Conservation (phyloP, 23 red algal genomes). For the Pyropia haitanensis region DNA sequence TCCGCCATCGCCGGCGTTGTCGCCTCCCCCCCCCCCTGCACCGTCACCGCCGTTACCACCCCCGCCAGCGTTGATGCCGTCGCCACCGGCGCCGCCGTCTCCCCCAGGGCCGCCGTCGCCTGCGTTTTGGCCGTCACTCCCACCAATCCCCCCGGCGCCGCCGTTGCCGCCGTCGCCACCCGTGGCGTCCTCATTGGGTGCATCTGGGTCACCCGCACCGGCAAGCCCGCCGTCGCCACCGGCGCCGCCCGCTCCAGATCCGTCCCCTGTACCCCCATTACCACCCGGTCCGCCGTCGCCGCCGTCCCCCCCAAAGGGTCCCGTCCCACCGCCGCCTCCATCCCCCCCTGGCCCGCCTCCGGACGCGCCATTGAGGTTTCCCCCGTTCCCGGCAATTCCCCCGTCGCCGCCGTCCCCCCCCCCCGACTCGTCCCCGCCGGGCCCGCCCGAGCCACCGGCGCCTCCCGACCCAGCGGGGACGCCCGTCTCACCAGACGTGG, state of each 20-base stretch:
- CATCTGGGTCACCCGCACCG: background rate
- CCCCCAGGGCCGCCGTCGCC: conserved; percentile 7
- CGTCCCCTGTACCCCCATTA: background rate
- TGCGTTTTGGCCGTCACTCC: background rate
- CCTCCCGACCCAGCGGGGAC: no score
- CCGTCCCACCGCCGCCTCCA: background rate
- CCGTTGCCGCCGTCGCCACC: background rate
- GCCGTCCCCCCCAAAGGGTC: background rate
- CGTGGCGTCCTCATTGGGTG: background rate
- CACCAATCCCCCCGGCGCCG: conserved; percentile 2
- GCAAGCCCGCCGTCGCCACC: conserved; percentile 3
- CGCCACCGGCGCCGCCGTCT: background rate
- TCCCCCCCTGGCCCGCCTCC: no score
- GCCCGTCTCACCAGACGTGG: no score
- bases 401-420: no score
- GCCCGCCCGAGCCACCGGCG: no score
- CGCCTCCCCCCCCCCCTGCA: background rate
- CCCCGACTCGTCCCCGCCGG: no score
- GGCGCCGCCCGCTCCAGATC: conserved; percentile 3
- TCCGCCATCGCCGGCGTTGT: background rate
- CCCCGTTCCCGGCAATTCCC: no score
- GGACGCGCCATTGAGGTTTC: no score
- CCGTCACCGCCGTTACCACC: conserved; percentile 1
- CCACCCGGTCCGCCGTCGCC: background rate
- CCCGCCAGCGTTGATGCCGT: background rate